Evolutionary conservation across 2,329 filamentous ascomycete species (phyloP).

Genomic region (Aspergillus calidoustus): DNA sequence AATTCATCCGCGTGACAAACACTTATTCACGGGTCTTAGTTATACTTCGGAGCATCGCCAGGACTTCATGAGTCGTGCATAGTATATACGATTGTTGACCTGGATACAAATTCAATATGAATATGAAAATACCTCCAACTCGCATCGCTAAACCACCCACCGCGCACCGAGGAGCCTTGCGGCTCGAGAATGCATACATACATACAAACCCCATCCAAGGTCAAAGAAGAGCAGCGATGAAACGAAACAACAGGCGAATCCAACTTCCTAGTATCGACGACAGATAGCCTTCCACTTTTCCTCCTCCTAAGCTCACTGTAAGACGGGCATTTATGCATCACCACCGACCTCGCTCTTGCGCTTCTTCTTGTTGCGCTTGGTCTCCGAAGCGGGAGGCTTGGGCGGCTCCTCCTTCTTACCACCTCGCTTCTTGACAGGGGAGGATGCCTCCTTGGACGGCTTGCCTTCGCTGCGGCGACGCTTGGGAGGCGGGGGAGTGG

Average conservation of each 20-base stretch:
- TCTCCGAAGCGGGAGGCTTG: constrained; percentile 37
- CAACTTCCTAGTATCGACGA: constrained; percentile 12
- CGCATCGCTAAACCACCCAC: not conserved
- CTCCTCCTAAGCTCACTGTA: not conserved
- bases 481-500: constrained; percentile 51
- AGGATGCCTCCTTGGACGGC: constrained; percentile 37
- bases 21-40: not conserved
- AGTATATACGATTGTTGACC: not conserved
- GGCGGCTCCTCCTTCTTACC: constrained; percentile 35
- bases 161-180: not conserved
- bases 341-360: constrained; percentile 48
- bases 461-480: constrained; percentile 49
- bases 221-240: not conserved
- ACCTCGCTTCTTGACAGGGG: constrained; percentile 34
- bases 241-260: constrained; percentile 7
- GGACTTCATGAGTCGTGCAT: not conserved
- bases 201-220: not conserved
- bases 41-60: not conserved
- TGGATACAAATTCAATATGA: not conserved
- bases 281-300: not conserved
- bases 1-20: constrained; percentile 12
- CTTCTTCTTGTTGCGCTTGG: constrained; percentile 51
- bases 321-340: constrained; percentile 27
- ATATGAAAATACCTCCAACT: not conserved
- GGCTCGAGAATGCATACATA: constrained; percentile 1